Evolutionary conservation across 1,284 basidiomycete species (phyloP), one percentile per base, ranked within the genome.

Genomic region (Sanghuangporus baumii): DNA sequence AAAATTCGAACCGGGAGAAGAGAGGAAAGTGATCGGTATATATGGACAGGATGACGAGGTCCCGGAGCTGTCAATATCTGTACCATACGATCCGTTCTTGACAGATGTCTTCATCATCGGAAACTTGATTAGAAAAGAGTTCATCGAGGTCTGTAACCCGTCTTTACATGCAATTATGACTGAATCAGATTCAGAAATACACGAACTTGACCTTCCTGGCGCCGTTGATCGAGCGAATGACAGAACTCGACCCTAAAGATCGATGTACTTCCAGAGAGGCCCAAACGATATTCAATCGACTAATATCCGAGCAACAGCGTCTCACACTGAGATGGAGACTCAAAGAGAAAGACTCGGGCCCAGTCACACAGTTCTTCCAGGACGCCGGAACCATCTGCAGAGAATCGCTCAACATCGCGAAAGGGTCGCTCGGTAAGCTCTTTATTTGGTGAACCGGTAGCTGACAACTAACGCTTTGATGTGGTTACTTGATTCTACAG

Each of bases 161-260:
- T 37, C 34, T 41, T 14, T 46, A 18, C 14, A 46, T 7, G 31
- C 18, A 41, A 36, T 12, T 36, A 34, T 26, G 18, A 12, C 20
- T 26, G 26, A 51, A 20, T 16, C 9, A 23, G 16, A 6, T 51
- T 18, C 18, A 71, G 70, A 66, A 64, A 40, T 69, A 68, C 36
- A 57, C 58, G 11, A 63, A 61, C 9, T n/a, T 71, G 18, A 65
- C 68, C 4, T 71, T 71, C 47, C 58, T 73, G 11, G 20, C 6
- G 2, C 65, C 69, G 0, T 54, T 73, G 16, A 59, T 69, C 7
- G 60, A 62, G 9, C 38, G 54, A 1, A 72, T 72, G 71, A 68
- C 55, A 6, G 43, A 65, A 23, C 40, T 23, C 2, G 57, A 64
- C 18, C 69, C 71, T 0, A 11, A 38, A 0, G 31, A 54, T 0